A percentile compares a stretch with the other conserved stretches of the same genome.
Evolutionary conservation across 1,139 yeast genomes (phyloP).

Genomic region (Blastobotrys illinoisensis): DNA sequence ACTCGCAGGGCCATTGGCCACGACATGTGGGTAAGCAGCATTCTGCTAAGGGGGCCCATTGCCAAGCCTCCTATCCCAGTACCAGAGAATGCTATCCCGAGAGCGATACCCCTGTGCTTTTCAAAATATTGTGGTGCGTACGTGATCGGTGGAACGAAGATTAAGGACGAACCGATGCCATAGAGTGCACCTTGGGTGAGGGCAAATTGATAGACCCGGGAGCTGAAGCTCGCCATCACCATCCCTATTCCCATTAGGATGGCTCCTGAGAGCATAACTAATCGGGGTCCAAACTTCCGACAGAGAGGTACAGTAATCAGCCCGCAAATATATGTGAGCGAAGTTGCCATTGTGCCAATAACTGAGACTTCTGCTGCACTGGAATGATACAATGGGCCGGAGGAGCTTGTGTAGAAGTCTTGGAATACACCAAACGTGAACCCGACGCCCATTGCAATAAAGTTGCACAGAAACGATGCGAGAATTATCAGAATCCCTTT

Average conservation of each 20-base stretch:
- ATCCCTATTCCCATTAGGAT: conserved; percentile 16
- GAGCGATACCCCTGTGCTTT: conserved; percentile 38
- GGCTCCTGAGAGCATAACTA: conserved; percentile 16
- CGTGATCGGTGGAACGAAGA: conserved; percentile 40
- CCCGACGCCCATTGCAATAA: conserved; percentile 20
- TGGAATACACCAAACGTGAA: conserved; percentile 25
- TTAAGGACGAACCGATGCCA: conserved; percentile 38
- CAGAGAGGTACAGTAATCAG: conserved; percentile 11
- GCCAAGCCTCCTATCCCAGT: conserved; percentile 42
- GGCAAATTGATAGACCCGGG: conserved; percentile 27
- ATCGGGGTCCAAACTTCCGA: conserved; percentile 6
- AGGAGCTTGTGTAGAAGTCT: conserved; percentile 17
- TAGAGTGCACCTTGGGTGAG: conserved; percentile 39
- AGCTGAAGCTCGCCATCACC: conserved; percentile 17
- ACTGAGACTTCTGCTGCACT: conserved; percentile 17
- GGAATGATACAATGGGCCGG: conserved; percentile 18
- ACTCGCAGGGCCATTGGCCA: conserved; percentile 40
- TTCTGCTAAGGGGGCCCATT: conserved; percentile 36
- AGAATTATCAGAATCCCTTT: not conserved
- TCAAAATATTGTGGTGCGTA: conserved; percentile 40
- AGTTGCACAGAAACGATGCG: conserved; percentile 9
- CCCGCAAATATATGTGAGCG: conserved; percentile 16
- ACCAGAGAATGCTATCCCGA: conserved; percentile 42
- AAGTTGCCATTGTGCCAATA: conserved; percentile 21
- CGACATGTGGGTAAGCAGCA: conserved; percentile 32